Percentiles rank a stretch among this genome's conserved stretches.
Evolutionary conservation across 257 asterid species (phyloP).

Genomic region (Handroanthus guayacan): DNA sequence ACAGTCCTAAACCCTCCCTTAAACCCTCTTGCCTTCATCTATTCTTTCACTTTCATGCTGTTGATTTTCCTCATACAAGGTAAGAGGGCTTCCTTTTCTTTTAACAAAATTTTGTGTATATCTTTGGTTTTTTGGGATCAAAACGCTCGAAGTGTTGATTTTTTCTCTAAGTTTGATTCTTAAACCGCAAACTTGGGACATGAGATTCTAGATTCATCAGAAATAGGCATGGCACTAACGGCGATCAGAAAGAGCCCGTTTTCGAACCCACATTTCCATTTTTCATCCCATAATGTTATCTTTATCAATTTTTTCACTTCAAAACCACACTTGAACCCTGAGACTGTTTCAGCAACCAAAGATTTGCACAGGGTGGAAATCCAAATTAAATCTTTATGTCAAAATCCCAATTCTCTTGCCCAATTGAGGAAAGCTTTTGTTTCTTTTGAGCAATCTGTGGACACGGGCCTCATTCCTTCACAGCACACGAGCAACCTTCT

Average conservation of each 20-base stretch:
- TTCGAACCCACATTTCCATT: conserved; percentile 22
- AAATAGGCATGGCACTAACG: conserved; percentile 26
- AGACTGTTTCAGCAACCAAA: conserved; percentile 20
- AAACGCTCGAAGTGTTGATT: not conserved
- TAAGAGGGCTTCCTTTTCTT: not conserved
- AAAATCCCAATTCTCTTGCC: conserved; percentile 41
- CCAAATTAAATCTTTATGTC: conserved; percentile 51
- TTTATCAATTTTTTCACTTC: conserved; percentile 31
- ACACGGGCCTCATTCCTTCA: conserved; percentile 55
- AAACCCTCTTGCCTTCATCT: not conserved
- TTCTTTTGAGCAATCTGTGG: conserved; percentile 50
- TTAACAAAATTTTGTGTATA: not conserved
- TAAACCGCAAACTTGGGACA: not conserved
- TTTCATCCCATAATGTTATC: conserved; percentile 29
- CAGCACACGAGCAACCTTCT: conserved; percentile 48
- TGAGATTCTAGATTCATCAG: not conserved
- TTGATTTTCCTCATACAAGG: conserved; percentile 1
- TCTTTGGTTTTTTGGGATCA: not conserved
- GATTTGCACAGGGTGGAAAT: conserved; percentile 44
- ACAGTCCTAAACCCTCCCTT: no score
- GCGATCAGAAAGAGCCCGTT: conserved; percentile 35
- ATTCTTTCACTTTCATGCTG: not conserved
- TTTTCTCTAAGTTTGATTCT: conserved; percentile 14
- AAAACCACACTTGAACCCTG: conserved; percentile 24
- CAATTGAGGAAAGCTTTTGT: conserved; percentile 43